phyloP scores from a whole-genome alignment of 345 rosid genomes.

The Ricinus communis region DNA sequence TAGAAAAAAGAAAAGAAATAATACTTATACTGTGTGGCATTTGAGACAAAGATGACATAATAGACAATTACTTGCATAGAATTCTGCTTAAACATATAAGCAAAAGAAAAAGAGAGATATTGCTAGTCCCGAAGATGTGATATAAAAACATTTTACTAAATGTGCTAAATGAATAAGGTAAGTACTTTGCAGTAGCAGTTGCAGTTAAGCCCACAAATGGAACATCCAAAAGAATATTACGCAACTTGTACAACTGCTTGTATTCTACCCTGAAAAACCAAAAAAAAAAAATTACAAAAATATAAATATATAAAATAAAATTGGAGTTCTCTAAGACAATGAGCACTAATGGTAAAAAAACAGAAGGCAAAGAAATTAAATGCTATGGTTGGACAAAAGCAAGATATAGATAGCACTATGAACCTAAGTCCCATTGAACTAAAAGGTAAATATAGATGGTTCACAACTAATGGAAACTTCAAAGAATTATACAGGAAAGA shows the following conservation, averaged over 20 bases:
- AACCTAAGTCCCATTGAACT: background rate
- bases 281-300: too few relatives aligned
- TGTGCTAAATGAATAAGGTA: background rate
- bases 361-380: background rate
- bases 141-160: too few relatives aligned
- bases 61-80: background rate
- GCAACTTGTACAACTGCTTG: slow-evolving; percentile 43
- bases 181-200: slow-evolving; percentile 49
- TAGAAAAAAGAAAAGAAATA: too few relatives aligned
- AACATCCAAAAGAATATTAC: slow-evolving; percentile 33
- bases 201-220: slow-evolving; percentile 55
- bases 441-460: background rate
- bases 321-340: background rate
- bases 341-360: background rate
- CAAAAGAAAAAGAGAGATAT: background rate
- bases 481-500: too few relatives aligned
- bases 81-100: background rate
- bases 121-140: too few relatives aligned
- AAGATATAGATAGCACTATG: background rate
- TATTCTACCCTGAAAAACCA: slow-evolving; percentile 46
- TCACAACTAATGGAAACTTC: too few relatives aligned
- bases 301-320: too few relatives aligned
- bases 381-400: too few relatives aligned
- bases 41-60: background rate
- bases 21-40: too few relatives aligned